Conservation (phyloP, 805 yeast genomes). For the Teunomyces cretensis region DNA sequence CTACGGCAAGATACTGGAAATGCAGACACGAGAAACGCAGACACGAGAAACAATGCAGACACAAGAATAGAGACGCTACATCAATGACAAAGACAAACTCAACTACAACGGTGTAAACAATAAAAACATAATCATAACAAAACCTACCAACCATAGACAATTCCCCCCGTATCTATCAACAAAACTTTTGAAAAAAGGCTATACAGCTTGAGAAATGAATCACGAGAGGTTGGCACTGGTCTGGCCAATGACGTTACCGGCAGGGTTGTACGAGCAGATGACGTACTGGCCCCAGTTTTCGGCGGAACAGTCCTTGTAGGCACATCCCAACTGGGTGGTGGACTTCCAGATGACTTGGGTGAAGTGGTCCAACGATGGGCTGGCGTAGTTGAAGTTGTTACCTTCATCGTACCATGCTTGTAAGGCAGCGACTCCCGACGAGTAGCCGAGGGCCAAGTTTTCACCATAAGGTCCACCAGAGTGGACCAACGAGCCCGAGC, state of each 20-base stretch:
- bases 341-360: slow-evolving; percentile 77
- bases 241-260: slow-evolving; percentile 66
- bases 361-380: slow-evolving; percentile 57
- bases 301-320: slow-evolving; percentile 56
- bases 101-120: too few species aligned
- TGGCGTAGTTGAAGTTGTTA: slow-evolving; percentile 18
- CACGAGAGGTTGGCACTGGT: slow-evolving; percentile 10
- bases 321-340: slow-evolving; percentile 69
- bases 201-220: slow-evolving; percentile 1
- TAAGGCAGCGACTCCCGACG: slow-evolving; percentile 29
- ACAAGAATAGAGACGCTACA: too few species aligned
- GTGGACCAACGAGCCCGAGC: slow-evolving; percentile 31
- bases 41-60: too few species aligned
- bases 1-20: too few species aligned
- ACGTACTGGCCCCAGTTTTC: slow-evolving; percentile 53
- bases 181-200: too few species aligned
- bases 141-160: background rate
- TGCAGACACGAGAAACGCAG: too few species aligned
- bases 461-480: slow-evolving; percentile 43
- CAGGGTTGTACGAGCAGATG: slow-evolving; percentile 71
- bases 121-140: background rate
- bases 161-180: too few species aligned
- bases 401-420: slow-evolving; percentile 45
- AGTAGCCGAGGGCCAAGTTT: slow-evolving; percentile 28
- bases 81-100: too few species aligned